These are phyloP conservation scores for Pyrenophora seminiperda DNA, from an alignment of 2,329 filamentous ascomycete genomes.

Conservation along the genomic window DNA sequence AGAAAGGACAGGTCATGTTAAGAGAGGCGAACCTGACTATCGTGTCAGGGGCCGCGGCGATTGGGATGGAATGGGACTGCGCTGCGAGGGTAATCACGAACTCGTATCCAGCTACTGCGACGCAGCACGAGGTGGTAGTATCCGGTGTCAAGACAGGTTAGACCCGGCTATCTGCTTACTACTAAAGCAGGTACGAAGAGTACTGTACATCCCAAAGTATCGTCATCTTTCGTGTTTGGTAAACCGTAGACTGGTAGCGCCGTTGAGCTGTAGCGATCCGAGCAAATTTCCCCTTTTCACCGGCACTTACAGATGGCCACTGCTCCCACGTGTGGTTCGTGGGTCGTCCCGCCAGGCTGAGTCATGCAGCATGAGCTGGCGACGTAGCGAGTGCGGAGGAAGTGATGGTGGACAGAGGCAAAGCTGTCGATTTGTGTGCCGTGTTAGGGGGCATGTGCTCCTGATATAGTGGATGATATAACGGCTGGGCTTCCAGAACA, in stretches of 20 bases:
- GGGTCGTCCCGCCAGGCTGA: constrained; percentile 17
- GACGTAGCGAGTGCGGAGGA: no score
- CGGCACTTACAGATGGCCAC: constrained; percentile 20
- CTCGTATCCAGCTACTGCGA: neutral
- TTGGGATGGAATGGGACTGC: no score
- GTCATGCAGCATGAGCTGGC: constrained; percentile 5
- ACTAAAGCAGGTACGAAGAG: no score
- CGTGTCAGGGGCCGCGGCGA: no score
- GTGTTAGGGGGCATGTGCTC: no score
- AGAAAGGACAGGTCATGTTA: neutral
- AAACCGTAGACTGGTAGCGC: no score
- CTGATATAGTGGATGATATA: neutral
- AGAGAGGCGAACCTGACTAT: neutral
- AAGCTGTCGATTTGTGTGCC: neutral
- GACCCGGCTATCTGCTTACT: no score
- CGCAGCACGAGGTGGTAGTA: no score
- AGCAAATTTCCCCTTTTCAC: constrained; percentile 11
- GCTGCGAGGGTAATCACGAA: neutral
- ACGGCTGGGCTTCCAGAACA: neutral
- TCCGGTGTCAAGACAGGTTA: no score
- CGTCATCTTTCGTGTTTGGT: neutral
- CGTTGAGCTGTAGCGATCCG: neutral
- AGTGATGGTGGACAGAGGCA: no score
- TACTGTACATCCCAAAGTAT: neutral
- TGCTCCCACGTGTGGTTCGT: constrained; percentile 25